Evolutionary conservation across 2,329 filamentous ascomycete species (phyloP).

Genomic region (Xylaria multiplex): DNA sequence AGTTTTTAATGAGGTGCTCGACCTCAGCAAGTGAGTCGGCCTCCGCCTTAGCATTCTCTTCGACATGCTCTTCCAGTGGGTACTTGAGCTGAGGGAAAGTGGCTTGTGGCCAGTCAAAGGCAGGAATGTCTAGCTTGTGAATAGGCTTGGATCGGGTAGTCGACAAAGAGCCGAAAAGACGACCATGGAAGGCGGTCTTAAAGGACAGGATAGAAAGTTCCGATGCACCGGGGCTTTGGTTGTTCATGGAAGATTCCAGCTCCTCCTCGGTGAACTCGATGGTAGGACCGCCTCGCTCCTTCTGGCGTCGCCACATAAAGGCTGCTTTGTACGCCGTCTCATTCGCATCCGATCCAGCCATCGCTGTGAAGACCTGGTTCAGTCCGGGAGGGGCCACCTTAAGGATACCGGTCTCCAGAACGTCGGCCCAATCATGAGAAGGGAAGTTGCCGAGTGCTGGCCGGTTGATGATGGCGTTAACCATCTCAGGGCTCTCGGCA

Average conservation of each 20-base stretch:
- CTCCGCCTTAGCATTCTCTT: slow-evolving; percentile 85
- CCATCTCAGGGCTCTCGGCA: slow-evolving; percentile 81
- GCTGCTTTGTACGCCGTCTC: slow-evolving; percentile 95
- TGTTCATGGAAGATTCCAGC: slow-evolving; percentile 79
- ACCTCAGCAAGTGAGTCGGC: slow-evolving; percentile 83
- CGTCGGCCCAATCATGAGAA: slow-evolving; percentile 81
- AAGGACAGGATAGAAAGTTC: slow-evolving; percentile 88
- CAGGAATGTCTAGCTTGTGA: slow-evolving; percentile 93
- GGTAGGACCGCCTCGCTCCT: slow-evolving; percentile 79
- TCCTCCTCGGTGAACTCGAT: slow-evolving; percentile 85
- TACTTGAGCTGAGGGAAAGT: slow-evolving; percentile 88
- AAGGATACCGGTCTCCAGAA: slow-evolving; percentile 83
- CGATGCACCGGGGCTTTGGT: slow-evolving; percentile 79
- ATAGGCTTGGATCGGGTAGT: slow-evolving; percentile 93
- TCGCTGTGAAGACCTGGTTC: slow-evolving; percentile 89
- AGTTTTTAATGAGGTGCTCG: slow-evolving; percentile 81
- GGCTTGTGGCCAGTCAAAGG: slow-evolving; percentile 94
- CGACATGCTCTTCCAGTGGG: slow-evolving; percentile 80
- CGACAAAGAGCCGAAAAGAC: slow-evolving; percentile 85
- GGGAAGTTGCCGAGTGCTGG: slow-evolving; percentile 93
- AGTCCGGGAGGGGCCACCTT: slow-evolving; percentile 84
- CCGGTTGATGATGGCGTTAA: slow-evolving; percentile 83
- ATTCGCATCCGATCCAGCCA: slow-evolving; percentile 91
- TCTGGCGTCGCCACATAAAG: slow-evolving; percentile 89
- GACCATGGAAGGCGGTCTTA: slow-evolving; percentile 88